A percentile compares a stretch with the other conserved stretches of the same genome.
These are phyloP conservation scores for Ulota crispa DNA, from an alignment of 225 moss, liverwort and hornwort species.

Conservation along the genomic window DNA sequence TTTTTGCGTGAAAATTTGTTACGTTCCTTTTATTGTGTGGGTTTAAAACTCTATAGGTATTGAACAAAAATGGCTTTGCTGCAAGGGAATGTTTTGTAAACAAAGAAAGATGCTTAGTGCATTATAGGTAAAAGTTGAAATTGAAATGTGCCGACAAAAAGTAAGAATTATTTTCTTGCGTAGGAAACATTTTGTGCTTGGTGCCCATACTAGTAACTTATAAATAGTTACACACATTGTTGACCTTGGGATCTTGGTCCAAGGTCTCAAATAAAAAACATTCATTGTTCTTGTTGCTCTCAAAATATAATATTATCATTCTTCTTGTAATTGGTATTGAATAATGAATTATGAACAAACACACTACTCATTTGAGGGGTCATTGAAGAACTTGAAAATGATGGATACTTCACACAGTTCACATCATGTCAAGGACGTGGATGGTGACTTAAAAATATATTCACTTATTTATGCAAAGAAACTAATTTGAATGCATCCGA, in stretches of 20 bases:
- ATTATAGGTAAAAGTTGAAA: no score
- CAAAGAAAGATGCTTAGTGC: no score
- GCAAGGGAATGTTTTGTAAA: no score
- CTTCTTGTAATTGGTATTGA: not conserved
- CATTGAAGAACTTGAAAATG: not conserved
- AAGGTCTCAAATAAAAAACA: accelerated
- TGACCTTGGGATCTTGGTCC: not conserved
- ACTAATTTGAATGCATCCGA: not conserved
- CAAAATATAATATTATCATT: accelerated
- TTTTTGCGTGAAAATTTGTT: no score
- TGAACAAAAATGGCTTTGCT: no score
- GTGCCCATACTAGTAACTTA: no score
- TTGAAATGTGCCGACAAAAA: no score
- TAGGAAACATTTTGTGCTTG: no score
- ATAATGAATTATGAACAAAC: not conserved
- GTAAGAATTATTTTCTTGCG: no score
- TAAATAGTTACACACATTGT: no score
- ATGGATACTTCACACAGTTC: not conserved
- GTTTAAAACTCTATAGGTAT: no score
- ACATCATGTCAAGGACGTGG: not conserved
- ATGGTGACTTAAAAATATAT: not conserved
- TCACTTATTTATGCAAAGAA: not conserved
- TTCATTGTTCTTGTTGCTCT: accelerated
- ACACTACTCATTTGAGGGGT: not conserved
- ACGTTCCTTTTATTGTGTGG: no score